Evolutionary conservation across 495 filamentous ascomycete species (phyloP), one percentile per base, ranked within the genome.

Genomic region (Parathielavia appendiculata): DNA sequence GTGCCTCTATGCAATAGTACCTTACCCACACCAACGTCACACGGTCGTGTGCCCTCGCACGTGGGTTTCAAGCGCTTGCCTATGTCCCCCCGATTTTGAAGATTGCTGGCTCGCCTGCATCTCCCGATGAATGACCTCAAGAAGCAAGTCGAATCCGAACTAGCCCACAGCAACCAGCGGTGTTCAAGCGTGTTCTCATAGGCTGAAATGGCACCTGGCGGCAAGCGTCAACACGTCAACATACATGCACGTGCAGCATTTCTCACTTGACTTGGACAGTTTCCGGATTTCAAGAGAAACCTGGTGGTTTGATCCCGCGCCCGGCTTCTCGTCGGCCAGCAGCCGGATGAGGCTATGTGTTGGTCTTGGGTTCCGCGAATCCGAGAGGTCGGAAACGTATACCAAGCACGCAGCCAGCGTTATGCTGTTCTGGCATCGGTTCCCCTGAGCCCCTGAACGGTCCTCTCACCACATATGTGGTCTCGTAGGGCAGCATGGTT

Each of bases 181-280:
- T 53, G 36, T 41, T 51, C 17, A 17, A 40, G 19, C 51, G 52
- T 9, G 17, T 62, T 53, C 50, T 19, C 58, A 64, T 60, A 58
- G 63, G 61, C 52, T 62, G 60, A 38, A 56, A 43, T 36, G 26
- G 12, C 16, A 48, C 54, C 56, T 38, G 41, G 45, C 47, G 58
- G 51, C n/a, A 30, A 47, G n/a, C 22, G 23, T 32, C 46, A 34
- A 56, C 64, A 58, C 60, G 63, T 63, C 61, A 52, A 64, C 61
- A 40, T 63, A 72, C 69, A 72, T 72, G 66, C 6, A 30, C 26
- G 26, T 30, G 26, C 57, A 66, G 63, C 66, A 72, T 69, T 63
- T 70, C 72, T 74, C 69, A 71, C 70, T 73, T 70, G 69, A 74
- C 67, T 65, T 69, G 58, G 63, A 57, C 26, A 30, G 2, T 6